Evolutionary conservation across 2,329 filamentous ascomycete genomes (phyloP).

Genomic region (Daldinia sp.): DNA sequence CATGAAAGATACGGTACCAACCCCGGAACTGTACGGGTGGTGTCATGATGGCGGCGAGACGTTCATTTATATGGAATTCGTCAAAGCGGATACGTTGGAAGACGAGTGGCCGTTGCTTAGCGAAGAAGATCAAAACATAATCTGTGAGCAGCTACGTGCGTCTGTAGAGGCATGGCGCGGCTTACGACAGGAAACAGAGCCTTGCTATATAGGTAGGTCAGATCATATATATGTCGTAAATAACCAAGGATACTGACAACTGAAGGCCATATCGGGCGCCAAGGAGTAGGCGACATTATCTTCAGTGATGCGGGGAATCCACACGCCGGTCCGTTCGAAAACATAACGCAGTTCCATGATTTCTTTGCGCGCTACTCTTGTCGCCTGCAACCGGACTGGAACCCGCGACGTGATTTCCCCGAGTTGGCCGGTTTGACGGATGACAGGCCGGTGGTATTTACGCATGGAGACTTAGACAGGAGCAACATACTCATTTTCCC

Average conservation of each 20-base stretch:
- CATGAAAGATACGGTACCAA: conserved; percentile 27
- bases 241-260: conserved; percentile 10
- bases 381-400: conserved; percentile 4
- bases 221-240: not conserved
- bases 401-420: conserved; percentile 20
- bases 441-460: conserved; percentile 26
- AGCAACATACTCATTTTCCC: conserved; percentile 28
- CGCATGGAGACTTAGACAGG: conserved; percentile 26
- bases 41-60: conserved; percentile 25
- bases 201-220: conserved; percentile 28
- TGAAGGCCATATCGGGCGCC: conserved; percentile 31
- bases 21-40: conserved; percentile 27
- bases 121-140: conserved; percentile 17
- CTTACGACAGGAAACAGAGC: conserved; percentile 24
- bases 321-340: conserved; percentile 25
- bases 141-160: conserved; percentile 22
- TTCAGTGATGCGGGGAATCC: conserved; percentile 24
- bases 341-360: conserved; percentile 27
- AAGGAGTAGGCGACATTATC: conserved; percentile 29
- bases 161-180: conserved; percentile 23
- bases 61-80: conserved; percentile 32
- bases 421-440: conserved; percentile 28
- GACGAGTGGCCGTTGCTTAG: conserved; percentile 23
- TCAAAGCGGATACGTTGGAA: conserved; percentile 22
- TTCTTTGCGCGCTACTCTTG: conserved; percentile 25